Evolutionary conservation across 495 filamentous ascomycete species (phyloP).

Genomic region (Trichoderma erinaceum): DNA sequence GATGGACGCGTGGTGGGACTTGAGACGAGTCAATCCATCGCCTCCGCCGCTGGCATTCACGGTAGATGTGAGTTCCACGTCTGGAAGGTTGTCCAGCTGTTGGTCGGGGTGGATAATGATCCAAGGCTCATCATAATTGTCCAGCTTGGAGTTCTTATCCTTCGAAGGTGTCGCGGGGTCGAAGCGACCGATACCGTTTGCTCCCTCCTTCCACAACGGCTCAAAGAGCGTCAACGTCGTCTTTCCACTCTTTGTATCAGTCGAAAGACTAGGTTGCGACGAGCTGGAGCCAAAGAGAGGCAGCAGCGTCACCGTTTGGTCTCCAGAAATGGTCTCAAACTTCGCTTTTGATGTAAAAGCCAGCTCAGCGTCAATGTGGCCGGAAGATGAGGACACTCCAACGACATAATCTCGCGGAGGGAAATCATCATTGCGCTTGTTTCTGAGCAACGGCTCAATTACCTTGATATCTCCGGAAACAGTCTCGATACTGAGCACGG

Average conservation of each 20-base stretch:
- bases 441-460: slow-evolving; percentile 27
- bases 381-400: slow-evolving; percentile 32
- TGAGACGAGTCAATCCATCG: slow-evolving; percentile 23
- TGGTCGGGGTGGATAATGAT: slow-evolving; percentile 8
- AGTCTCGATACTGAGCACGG: slow-evolving; percentile 30
- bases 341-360: slow-evolving; percentile 26
- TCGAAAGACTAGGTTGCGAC: slow-evolving; percentile 21
- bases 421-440: slow-evolving; percentile 15
- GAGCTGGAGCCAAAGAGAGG: slow-evolving; percentile 28
- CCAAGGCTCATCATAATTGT: slow-evolving; percentile 12
- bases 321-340: slow-evolving; percentile 27
- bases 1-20: slow-evolving; percentile 28
- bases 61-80: not conserved
- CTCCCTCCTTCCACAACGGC: slow-evolving; percentile 27
- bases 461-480: slow-evolving; percentile 33
- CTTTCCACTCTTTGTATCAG: slow-evolving; percentile 31
- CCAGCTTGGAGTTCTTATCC: not conserved
- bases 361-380: slow-evolving; percentile 25
- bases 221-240: slow-evolving; percentile 28
- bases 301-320: slow-evolving; percentile 28
- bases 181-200: not conserved
- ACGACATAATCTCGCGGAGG: slow-evolving; percentile 40
- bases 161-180: not conserved
- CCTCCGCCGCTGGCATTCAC: not conserved
- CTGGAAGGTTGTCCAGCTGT: not conserved